A percentile compares a stretch with the other conserved stretches of the same genome.
Conservation (phyloP, 352 stramenopile species). For the Phytophthora constricta region DNA sequence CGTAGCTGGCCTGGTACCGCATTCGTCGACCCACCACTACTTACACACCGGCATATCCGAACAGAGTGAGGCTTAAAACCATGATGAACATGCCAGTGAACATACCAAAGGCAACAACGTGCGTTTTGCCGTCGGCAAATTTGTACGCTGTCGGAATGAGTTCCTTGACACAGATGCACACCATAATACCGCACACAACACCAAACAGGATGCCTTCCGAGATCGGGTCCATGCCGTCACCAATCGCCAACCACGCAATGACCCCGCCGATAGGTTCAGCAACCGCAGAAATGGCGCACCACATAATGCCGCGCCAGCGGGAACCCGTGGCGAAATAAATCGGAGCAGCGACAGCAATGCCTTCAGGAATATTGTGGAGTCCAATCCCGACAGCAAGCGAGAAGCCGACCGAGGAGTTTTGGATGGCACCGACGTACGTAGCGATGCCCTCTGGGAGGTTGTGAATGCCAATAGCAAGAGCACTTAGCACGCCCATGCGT, state of each 20-base stretch:
- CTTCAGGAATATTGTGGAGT: constrained; percentile 98
- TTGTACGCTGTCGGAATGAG: constrained; percentile 91
- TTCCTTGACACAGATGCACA: constrained; percentile 91
- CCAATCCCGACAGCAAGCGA: constrained; percentile 95
- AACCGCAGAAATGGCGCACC: constrained; percentile 87
- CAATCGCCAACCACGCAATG: constrained; percentile 88
- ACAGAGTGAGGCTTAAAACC: constrained; percentile 89
- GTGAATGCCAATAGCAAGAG: constrained; percentile 92
- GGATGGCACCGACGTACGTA: constrained; percentile 92
- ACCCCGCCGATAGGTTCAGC: constrained; percentile 90
- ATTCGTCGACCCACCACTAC: background rate
- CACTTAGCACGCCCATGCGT: constrained; percentile 89
- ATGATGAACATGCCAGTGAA: constrained; percentile 90
- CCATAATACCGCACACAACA: constrained; percentile 94
- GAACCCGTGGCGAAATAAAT: constrained; percentile 97
- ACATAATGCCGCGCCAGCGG: constrained; percentile 93
- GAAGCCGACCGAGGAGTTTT: constrained; percentile 90
- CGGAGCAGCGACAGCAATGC: constrained; percentile 93
- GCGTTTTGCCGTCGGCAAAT: constrained; percentile 81
- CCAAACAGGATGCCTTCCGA: constrained; percentile 92
- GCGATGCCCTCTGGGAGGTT: constrained; percentile 97
- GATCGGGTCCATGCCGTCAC: constrained; percentile 63
- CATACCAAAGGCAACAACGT: constrained; percentile 80
- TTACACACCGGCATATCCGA: constrained; percentile 72
- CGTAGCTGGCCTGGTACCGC: background rate